Evolutionary conservation across 1,284 basidiomycete genomes (phyloP), one percentile per base, ranked within the genome.

Genomic region (Fomitopsis betulina): DNA sequence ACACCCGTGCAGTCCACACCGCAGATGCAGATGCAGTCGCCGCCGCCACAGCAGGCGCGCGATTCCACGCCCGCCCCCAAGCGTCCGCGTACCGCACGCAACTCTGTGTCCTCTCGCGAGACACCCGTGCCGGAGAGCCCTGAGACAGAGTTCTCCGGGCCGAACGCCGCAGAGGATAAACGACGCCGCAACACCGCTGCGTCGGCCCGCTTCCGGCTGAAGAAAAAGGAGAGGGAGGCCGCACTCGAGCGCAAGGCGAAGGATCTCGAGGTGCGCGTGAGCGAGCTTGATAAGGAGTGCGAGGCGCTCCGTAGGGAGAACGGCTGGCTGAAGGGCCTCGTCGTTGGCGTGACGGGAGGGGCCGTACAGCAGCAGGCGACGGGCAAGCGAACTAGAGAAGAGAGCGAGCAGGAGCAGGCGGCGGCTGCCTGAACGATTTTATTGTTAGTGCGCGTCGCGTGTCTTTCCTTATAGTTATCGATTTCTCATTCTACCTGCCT

Each of bases 201-300:
- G 0, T 94, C 91, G 59, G 96, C 96, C n/a, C 91, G 96, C 15
- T 99, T 99, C 84, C 83, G 96, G 60, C 77, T 96, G 68, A 99
- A 99, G 85, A 99, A 99, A 83, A 99, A 99, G 82, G 94, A 98
- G 75, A 82, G 97, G 21, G 96, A 99, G 76, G 91, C 89, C 15
- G 94, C 94, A 10, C 78, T 99, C 17, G 96, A 99, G 75, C 82
- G 81, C 53, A 88, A 89, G 67, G 88, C 93, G 19, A 95, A 95
- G 75, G 94, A 97, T 69, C 81, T 98, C n/a, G 90, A 95, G 71
- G 77, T 78, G 1, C 86, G 91, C 58, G 91, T 98, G 9, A 79
- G 79, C 49, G 89, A 92, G 67, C 81, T 98, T 8, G 91, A 96
- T 74, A 84, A 91, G 65, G 94, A 98, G 73, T 96, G 96, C 74